A percentile compares a stretch with the other conserved stretches of the same genome.
These are phyloP conservation scores for Alternaria incomplexa DNA, from an alignment of 2,329 filamentous ascomycete genomes.

Conservation along the genomic window DNA sequence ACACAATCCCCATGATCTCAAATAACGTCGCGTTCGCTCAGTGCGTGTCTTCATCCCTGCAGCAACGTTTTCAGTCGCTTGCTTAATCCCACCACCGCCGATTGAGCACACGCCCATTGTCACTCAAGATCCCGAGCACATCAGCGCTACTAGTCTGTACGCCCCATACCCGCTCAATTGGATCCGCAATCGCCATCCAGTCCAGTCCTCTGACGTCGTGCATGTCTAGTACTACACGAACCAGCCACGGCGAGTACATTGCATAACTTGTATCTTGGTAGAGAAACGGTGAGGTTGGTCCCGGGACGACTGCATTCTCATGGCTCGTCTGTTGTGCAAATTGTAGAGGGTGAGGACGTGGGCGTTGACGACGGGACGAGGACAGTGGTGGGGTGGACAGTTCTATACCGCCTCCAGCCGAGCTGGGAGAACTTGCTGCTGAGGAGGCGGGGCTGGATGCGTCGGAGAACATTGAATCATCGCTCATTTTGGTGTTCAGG, in stretches of 20 bases:
- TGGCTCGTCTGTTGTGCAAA: constrained; percentile 12
- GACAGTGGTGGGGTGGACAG: constrained; percentile 6
- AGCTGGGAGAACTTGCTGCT: constrained; percentile 33
- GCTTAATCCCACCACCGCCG: constrained; percentile 46
- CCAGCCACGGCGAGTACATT: constrained; percentile 46
- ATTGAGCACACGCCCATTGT: constrained; percentile 42
- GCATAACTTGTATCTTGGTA: constrained; percentile 38
- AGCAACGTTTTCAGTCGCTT: not conserved
- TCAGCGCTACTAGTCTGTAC: constrained; percentile 42
- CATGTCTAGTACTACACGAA: constrained; percentile 45
- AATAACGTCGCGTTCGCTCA: not conserved
- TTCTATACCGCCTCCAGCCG: constrained; percentile 18
- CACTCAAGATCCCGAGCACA: constrained; percentile 44
- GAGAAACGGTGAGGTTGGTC: constrained; percentile 27
- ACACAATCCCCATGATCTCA: not conserved
- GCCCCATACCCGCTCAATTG: constrained; percentile 43
- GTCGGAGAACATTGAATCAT: constrained; percentile 38
- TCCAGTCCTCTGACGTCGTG: constrained; percentile 43
- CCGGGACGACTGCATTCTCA: constrained; percentile 1
- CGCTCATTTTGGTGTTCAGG: constrained; percentile 42
- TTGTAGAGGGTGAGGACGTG: constrained; percentile 18
- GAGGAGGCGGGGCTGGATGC: constrained; percentile 27
- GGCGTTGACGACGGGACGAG: not conserved
- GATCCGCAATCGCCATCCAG: constrained; percentile 47
- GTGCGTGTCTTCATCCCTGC: not conserved